Conservation (phyloP, 192 early-diverging fungal species). For the Rhizophagus sp. region DNA sequence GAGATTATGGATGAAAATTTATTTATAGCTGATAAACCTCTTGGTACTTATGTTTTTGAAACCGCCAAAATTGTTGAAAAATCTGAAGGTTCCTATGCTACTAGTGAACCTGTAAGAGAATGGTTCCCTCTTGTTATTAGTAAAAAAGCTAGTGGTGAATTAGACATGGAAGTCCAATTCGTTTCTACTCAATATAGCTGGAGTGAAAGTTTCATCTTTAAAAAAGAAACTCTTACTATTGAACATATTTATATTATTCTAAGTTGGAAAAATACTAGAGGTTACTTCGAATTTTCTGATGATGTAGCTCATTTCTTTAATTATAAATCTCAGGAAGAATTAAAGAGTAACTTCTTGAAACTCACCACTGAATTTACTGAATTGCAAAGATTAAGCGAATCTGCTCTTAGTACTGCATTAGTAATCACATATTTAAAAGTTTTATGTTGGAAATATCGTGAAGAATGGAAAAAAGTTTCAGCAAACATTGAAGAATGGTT, state of each 20-base stretch:
- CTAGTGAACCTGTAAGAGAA: background rate
- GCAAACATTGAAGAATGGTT: constrained; percentile 18
- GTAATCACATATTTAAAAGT: constrained; percentile 1
- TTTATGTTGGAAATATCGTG: constrained; percentile 21
- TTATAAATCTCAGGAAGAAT: constrained; percentile 3
- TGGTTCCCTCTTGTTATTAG: background rate
- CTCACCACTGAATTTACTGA: background rate
- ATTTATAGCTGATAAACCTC: background rate
- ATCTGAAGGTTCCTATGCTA: background rate
- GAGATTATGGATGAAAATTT: constrained; percentile 20
- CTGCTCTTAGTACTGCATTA: constrained; percentile 13
- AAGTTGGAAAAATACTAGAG: background rate
- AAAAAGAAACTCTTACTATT: background rate
- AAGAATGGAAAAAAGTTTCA: constrained; percentile 10
- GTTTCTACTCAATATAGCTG: background rate
- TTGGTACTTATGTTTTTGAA: constrained; percentile 10
- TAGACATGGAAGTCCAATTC: constrained; percentile 19
- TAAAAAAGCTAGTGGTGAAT: background rate
- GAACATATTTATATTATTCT: constrained; percentile 17
- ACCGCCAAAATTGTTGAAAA: background rate
- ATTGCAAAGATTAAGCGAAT: background rate
- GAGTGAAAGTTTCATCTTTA: constrained; percentile 5
- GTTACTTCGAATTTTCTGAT: constrained; percentile 18
- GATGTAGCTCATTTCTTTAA: constrained; percentile 18
- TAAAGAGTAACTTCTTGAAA: background rate